Base-by-base conservation (phyloP, 2,329 filamentous ascomycete species). In the Sarocladium oryzae region DNA sequence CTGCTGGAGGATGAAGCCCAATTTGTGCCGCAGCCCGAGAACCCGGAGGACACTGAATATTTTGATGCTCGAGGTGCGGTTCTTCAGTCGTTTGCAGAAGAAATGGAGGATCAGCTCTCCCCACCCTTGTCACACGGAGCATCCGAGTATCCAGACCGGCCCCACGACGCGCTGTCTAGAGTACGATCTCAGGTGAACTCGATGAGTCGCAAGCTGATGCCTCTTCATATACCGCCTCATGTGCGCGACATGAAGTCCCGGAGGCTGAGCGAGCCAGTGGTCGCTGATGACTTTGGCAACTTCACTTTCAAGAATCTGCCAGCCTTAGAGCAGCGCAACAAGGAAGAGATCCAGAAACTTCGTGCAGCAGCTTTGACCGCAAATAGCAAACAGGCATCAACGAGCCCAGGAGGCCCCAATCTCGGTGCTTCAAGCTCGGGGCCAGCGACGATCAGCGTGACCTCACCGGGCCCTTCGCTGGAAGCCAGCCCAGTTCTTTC, bases 291-390 rank as follows among this genome's bases (percentile, higher is more conserved):
- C 64, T 99, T 99, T 73, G 93, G 93, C 28, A 90, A 83, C 56
- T 99, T 99, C 68, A 83, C 89, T 35, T 99, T 96, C 76, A 99
- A 99, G 72, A 99, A 99, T 60, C 72, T 99, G 46, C 91, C 92
- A 0, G 92, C 97, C 18, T 76, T 99, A 16, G 93, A 97, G 61
- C 97, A 96, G 67, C 93, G 93, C 51, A 99, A 99, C 69, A 99
- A 99, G 65, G 93, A 99, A 61, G 90, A 97, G 26, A 96, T 99
- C 28, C 91, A 97, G 61, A 97, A 97, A 66, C 75, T 99, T 52
- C 85, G 91, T 10, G 89, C 91, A 20, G 91, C 97, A 67, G 91
- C 93, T 2, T 78, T 96, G 71, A 90, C 81, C 2, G 69, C 75
- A 2, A 81, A 84, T 57, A 79, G 67, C 61, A 84, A 84, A 60